Conservation (phyloP, 805 yeast genomes). For the Phaffomyces thermotolerans region DNA sequence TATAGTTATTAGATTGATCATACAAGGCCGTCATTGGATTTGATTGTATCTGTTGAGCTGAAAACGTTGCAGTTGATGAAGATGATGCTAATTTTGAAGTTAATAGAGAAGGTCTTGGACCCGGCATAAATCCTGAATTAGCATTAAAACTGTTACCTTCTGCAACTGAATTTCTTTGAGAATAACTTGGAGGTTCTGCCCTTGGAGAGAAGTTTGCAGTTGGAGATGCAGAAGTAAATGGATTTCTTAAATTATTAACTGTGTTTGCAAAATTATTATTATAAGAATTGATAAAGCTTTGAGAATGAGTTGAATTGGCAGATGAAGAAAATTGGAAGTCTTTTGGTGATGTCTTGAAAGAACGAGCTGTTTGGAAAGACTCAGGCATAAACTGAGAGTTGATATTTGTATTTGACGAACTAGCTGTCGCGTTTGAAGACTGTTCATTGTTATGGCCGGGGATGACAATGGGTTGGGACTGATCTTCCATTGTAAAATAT, state of each 20-base stretch:
- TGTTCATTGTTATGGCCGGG: constrained; percentile 21
- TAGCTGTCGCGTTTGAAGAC: background rate
- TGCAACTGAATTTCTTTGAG: constrained; percentile 9
- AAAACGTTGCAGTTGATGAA: constrained; percentile 6
- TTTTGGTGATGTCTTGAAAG: constrained; percentile 17
- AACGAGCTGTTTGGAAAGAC: constrained; percentile 23
- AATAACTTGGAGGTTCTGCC: constrained; percentile 21
- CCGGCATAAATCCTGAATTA: constrained; percentile 5
- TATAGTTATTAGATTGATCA: background rate
- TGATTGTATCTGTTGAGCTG: constrained; percentile 8
- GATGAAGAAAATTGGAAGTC: constrained; percentile 17
- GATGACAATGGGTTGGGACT: constrained; percentile 23
- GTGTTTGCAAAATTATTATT: constrained; percentile 18
- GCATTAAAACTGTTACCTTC: background rate
- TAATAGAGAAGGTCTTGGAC: constrained; percentile 22
- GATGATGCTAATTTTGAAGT: constrained; percentile 26
- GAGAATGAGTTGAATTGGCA: constrained; percentile 19
- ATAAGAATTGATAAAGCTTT: constrained; percentile 11
- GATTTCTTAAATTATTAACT: constrained; percentile 14
- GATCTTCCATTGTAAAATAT: constrained; percentile 3
- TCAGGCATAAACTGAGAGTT: constrained; percentile 15
- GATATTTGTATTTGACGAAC: background rate
- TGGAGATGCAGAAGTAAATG: constrained; percentile 17
- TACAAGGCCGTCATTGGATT: constrained; percentile 5
- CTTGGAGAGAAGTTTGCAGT: constrained; percentile 20